Percentiles rank a stretch among this genome's conserved stretches.
phyloP scores from a whole-genome alignment of 2,329 filamentous ascomycete genomes.

The Colletotrichum sp. region DNA sequence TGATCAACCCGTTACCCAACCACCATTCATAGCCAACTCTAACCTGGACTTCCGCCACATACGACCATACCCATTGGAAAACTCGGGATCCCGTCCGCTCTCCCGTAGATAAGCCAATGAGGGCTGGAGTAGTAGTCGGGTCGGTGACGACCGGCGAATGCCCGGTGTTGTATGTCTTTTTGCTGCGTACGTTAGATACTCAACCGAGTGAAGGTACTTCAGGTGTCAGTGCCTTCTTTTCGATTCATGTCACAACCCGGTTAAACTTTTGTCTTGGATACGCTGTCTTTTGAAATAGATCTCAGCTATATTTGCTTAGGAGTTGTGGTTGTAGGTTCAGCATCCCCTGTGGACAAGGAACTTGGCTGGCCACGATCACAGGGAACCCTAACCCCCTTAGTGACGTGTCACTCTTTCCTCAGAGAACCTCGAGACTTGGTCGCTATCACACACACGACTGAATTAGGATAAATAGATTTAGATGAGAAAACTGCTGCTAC shows the following conservation, averaged over 20 bases:
- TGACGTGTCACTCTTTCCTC: not conserved
- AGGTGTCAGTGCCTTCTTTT: not conserved
- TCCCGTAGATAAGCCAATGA: too few relatives aligned
- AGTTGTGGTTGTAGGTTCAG: not conserved
- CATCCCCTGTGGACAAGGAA: not conserved
- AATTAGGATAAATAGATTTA: not conserved
- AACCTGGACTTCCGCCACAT: not conserved
- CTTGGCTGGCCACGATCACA: not conserved
- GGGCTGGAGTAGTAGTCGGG: too few relatives aligned
- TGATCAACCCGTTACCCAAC: not conserved
- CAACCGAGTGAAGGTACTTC: too few relatives aligned
- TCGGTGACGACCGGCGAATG: too few relatives aligned
- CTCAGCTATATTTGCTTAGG: fast-evolving
- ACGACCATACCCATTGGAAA: not conserved
- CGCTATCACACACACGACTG: too few relatives aligned
- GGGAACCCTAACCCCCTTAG: not conserved
- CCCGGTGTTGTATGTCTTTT: not conserved
- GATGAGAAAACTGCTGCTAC: not conserved
- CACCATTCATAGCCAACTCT: not conserved
- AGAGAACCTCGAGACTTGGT: not conserved
- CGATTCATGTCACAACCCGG: not conserved
- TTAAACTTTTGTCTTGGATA: not conserved
- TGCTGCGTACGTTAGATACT: not conserved
- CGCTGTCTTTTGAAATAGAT: not conserved
- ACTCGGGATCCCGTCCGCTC: not conserved